A percentile compares a stretch with the other conserved stretches of the same genome.
Evolutionary conservation across 345 rosid species (phyloP).

Genomic region (Streptanthus diversifolius): DNA sequence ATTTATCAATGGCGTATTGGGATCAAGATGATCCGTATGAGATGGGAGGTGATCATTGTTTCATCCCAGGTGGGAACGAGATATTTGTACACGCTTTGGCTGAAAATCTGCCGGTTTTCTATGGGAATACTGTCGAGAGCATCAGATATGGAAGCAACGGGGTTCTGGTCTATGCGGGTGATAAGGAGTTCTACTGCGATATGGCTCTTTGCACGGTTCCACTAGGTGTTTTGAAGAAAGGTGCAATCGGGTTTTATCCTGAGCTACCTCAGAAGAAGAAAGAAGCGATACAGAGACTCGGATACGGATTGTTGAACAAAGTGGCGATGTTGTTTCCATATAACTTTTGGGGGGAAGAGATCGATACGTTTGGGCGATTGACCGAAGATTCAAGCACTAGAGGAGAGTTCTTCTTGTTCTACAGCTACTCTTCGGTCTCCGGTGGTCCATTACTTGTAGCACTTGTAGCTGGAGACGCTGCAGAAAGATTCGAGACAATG

Average conservation of each 20-base stretch:
- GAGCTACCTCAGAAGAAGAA: conserved; percentile 84
- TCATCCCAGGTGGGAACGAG: conserved; percentile 91
- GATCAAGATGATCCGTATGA: conserved; percentile 99
- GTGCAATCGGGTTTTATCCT: conserved; percentile 65
- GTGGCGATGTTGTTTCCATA: conserved; percentile 84
- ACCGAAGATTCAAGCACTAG: conserved; percentile 71
- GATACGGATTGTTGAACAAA: conserved; percentile 83
- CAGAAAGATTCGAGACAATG: conserved; percentile 69
- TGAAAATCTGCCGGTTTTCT: conserved; percentile 79
- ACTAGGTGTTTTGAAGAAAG: conserved; percentile 79
- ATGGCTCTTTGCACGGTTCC: conserved; percentile 92
- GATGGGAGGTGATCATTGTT: conserved; percentile 99
- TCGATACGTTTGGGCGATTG: conserved; percentile 87
- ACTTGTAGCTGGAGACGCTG: conserved; percentile 92
- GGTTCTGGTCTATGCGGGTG: conserved; percentile 62
- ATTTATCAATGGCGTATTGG: conserved; percentile 93
- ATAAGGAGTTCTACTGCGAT: conserved; percentile 76
- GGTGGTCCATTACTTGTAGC: conserved; percentile 93
- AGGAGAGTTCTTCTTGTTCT: conserved; percentile 93
- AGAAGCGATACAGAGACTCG: conserved; percentile 78
- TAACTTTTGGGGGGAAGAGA: conserved; percentile 91
- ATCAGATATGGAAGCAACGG: conserved; percentile 78
- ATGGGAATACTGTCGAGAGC: conserved; percentile 65
- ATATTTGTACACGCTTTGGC: conserved; percentile 82
- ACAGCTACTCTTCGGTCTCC: conserved; percentile 84